These are phyloP conservation scores for Diaporthe nobilis DNA, from an alignment of 2,329 filamentous ascomycete genomes.

Conservation along the genomic window DNA sequence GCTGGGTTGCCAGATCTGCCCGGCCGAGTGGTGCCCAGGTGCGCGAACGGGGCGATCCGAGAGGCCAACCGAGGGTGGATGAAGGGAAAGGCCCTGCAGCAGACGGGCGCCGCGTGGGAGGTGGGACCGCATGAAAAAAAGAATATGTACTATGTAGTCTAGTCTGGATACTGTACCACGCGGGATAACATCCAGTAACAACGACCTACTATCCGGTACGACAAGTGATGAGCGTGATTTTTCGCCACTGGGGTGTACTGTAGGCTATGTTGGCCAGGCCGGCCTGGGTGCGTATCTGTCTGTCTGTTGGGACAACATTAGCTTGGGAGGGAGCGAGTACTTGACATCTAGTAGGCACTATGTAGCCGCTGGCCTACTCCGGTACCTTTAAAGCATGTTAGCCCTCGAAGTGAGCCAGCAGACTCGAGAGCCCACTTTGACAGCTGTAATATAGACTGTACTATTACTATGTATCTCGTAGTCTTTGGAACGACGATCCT, in stretches of 20 bases:
- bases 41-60: conserved; percentile 33
- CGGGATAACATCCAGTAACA: neutral
- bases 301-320: conserved; percentile 3
- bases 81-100: conserved; percentile 32
- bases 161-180: neutral
- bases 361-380: neutral
- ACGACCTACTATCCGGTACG: conserved; percentile 1
- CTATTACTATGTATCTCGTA: neutral
- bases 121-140: conserved; percentile 15
- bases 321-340: neutral
- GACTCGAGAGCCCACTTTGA: neutral
- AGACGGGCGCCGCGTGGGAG: conserved; percentile 21
- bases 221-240: neutral
- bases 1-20: conserved; percentile 8
- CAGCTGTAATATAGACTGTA: neutral
- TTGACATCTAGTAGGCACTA: neutral
- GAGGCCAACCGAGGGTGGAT: conserved; percentile 32
- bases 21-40: conserved; percentile 17
- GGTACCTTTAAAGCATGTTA: neutral
- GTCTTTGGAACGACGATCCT: neutral
- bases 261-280: neutral
- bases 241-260: conserved; percentile 13
- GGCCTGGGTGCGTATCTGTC: neutral
- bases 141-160: neutral
- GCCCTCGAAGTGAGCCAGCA: neutral